Percentiles rank a stretch among this genome's conserved stretches.
phyloP scores from a whole-genome alignment of 2,329 filamentous ascomycete species.

The Ceratocystis albifundus region DNA sequence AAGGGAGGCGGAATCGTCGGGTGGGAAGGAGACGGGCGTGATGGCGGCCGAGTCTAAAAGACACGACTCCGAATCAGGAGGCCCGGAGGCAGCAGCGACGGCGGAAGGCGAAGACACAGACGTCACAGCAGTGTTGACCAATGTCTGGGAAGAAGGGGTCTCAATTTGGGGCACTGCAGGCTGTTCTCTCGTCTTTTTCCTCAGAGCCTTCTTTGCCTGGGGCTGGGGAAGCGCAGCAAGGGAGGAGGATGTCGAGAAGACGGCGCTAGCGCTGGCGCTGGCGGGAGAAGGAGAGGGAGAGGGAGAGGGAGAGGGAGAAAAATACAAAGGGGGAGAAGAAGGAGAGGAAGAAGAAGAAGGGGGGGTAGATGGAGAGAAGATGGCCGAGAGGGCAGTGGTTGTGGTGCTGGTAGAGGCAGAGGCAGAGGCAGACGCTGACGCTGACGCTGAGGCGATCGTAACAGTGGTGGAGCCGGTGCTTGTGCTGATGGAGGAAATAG shows the following conservation, averaged over 20 bases:
- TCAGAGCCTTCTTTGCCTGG: background rate
- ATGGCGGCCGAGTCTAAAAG: conserved; percentile 33
- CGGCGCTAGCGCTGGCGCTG: conserved; percentile 6
- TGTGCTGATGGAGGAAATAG: conserved; percentile 7
- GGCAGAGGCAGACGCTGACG: too few relatives aligned
- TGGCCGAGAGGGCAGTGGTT: background rate
- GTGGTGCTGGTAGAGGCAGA: background rate
- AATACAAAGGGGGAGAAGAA: background rate
- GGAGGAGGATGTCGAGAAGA: background rate
- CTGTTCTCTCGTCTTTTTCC: background rate
- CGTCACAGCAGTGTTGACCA: background rate
- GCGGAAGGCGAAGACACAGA: background rate
- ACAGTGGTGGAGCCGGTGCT: background rate
- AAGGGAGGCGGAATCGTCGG: background rate
- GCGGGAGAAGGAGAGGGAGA: background rate
- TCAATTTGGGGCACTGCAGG: background rate
- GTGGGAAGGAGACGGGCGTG: conserved; percentile 27
- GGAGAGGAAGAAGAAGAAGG: background rate
- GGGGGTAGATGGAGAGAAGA: background rate
- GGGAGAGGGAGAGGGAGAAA: background rate
- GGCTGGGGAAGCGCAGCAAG: conserved; percentile 5
- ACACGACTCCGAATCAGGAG: conserved; percentile 27
- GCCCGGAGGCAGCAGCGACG: background rate
- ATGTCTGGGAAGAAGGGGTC: background rate
- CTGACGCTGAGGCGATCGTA: too few relatives aligned